Evolutionary conservation across 352 stramenopile genomes (phyloP).

Genomic region (Aphanomyces cochlioides): DNA sequence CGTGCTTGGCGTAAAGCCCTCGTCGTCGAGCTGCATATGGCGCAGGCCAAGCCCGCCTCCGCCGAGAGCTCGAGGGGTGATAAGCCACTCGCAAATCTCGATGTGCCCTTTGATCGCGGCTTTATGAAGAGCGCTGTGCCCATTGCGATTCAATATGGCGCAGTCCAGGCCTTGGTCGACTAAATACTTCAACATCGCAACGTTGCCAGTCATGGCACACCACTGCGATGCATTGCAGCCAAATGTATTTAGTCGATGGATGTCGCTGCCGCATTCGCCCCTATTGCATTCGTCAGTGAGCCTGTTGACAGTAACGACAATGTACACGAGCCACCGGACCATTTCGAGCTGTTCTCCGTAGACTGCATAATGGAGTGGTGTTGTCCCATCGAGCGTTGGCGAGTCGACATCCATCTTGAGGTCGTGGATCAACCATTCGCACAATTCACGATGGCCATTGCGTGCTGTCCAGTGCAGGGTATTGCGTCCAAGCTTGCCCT

Average conservation of each 20-base stretch:
- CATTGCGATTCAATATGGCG: constrained; percentile 13
- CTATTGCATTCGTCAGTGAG: not conserved
- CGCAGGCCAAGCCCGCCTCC: not conserved
- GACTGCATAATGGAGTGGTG: constrained; percentile 16
- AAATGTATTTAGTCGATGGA: constrained; percentile 10
- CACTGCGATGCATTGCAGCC: constrained; percentile 26
- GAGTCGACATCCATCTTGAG: not conserved
- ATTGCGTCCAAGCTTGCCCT: constrained; percentile 22
- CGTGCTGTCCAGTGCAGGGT: constrained; percentile 23
- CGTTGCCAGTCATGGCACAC: constrained; percentile 21
- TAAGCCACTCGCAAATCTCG: constrained; percentile 9
- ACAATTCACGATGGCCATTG: not conserved
- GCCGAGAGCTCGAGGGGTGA: not conserved
- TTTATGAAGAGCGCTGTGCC: constrained; percentile 20
- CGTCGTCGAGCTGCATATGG: constrained; percentile 21
- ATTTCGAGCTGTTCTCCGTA: constrained; percentile 11
- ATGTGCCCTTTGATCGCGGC: constrained; percentile 7
- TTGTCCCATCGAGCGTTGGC: constrained; percentile 16
- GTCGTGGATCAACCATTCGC: constrained; percentile 4
- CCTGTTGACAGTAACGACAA: not conserved
- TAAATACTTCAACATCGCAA: not conserved
- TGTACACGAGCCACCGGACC: constrained; percentile 16
- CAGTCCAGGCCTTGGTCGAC: constrained; percentile 3
- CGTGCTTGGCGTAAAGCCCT: constrained; percentile 20
- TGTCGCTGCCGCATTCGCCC: not conserved